Conservation (phyloP, 345 rosid species). For the Carallia brachiata region DNA sequence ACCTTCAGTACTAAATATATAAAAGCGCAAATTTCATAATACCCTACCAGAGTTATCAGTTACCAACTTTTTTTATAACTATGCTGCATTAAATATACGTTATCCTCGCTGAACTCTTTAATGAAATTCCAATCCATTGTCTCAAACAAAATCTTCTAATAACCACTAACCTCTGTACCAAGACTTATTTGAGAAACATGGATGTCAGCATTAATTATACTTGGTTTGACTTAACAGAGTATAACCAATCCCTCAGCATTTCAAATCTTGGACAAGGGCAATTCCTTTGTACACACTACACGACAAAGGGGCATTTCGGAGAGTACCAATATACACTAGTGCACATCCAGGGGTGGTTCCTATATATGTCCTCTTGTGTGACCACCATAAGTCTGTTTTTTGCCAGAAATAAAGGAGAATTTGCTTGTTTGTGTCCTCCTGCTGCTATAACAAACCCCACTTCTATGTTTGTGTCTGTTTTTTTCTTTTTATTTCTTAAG, state of each 20-base stretch:
- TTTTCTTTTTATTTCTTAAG: not conserved
- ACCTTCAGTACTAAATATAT: too few relatives aligned
- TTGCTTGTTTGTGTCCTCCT: constrained; percentile 39
- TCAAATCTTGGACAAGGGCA: constrained; percentile 13
- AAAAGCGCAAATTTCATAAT: too few relatives aligned
- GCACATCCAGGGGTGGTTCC: constrained; percentile 19
- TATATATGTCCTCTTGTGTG: not conserved
- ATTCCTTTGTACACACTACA: constrained; percentile 7
- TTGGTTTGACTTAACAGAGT: too few relatives aligned
- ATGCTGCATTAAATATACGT: too few relatives aligned
- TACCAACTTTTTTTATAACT: too few relatives aligned
- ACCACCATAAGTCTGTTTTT: constrained; percentile 8
- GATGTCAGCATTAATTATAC: too few relatives aligned
- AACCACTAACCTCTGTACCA: too few relatives aligned
- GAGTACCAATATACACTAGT: constrained; percentile 9
- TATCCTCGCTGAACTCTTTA: too few relatives aligned
- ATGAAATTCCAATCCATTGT: too few relatives aligned
- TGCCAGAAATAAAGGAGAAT: constrained; percentile 35
- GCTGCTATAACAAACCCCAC: constrained; percentile 20
- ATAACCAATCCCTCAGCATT: constrained; percentile 6
- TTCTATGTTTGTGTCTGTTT: constrained; percentile 1
- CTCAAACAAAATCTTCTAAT: too few relatives aligned
- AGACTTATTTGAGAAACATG: too few relatives aligned
- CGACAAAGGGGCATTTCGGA: constrained; percentile 11
- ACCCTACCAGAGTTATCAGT: too few relatives aligned